A percentile compares a stretch with the other conserved stretches of the same genome.
phyloP scores from a whole-genome alignment of 805 yeast species.

The Tetrapisispora pingtungensis region DNA sequence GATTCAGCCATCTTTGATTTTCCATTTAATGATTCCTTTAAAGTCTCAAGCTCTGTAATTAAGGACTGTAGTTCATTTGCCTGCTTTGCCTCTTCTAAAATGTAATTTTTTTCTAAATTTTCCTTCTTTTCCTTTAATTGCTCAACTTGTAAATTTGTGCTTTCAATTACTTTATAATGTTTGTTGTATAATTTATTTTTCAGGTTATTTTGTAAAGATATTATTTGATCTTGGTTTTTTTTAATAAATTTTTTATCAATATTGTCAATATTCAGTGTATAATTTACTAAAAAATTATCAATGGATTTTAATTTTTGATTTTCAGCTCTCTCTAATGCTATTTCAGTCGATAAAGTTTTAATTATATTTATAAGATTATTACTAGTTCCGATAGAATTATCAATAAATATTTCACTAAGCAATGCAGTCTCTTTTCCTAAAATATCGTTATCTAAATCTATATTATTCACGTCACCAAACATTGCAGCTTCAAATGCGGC shows the following conservation, averaged over 20 bases:
- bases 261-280: slow-evolving; percentile 21
- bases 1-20: slow-evolving; percentile 10
- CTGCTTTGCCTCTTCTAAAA: slow-evolving; percentile 3
- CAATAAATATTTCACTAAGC: slow-evolving; percentile 42
- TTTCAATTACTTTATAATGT: slow-evolving; percentile 6
- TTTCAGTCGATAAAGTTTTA: slow-evolving; percentile 38
- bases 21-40: slow-evolving; percentile 13
- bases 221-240: slow-evolving; percentile 10
- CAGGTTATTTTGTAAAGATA: slow-evolving; percentile 9
- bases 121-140: slow-evolving; percentile 5
- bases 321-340: slow-evolving; percentile 47
- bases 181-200: slow-evolving; percentile 8
- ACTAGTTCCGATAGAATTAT: slow-evolving; percentile 46
- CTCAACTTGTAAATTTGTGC: slow-evolving; percentile 6
- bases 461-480: slow-evolving; percentile 43
- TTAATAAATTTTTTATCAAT: slow-evolving; percentile 9
- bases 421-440: slow-evolving; percentile 35
- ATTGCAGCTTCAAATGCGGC: slow-evolving; percentile 41
- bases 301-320: slow-evolving; percentile 42
- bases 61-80: slow-evolving; percentile 8
- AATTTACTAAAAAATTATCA: slow-evolving; percentile 42
- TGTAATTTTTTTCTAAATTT: slow-evolving; percentile 1
- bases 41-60: slow-evolving; percentile 11
- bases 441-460: slow-evolving; percentile 36
- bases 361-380: slow-evolving; percentile 44